Evolutionary conservation across 2,329 filamentous ascomycete genomes (phyloP).

Genomic region (Alternaria rosae): DNA sequence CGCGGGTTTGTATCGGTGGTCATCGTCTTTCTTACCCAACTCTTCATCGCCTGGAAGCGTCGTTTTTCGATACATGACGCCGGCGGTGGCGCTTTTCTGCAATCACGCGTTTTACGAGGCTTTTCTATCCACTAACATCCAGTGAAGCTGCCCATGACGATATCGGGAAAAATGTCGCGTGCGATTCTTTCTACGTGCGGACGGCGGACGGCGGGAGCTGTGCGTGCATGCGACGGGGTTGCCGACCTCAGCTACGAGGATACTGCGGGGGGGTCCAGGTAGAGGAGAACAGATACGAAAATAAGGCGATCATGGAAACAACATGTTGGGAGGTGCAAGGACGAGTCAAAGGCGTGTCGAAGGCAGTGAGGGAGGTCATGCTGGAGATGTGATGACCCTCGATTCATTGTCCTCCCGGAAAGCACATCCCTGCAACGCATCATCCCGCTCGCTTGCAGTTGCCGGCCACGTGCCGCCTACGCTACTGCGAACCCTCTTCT

Average conservation of each 20-base stretch:
- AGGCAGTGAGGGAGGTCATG: slow-evolving; percentile 15
- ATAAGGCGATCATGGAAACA: not conserved
- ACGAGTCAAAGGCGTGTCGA: not conserved
- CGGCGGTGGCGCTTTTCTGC: slow-evolving; percentile 33
- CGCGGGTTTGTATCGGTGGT: slow-evolving; percentile 56
- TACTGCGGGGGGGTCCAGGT: not conserved
- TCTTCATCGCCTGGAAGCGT: slow-evolving; percentile 65
- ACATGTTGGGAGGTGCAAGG: not conserved
- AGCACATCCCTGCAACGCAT: slow-evolving; percentile 14
- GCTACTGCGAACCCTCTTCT: not conserved
- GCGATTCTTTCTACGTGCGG: slow-evolving; percentile 16
- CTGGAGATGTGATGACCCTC: slow-evolving; percentile 10
- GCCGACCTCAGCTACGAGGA: not conserved
- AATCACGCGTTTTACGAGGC: slow-evolving; percentile 36
- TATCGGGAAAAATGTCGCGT: slow-evolving; percentile 10
- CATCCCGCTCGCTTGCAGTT: slow-evolving; percentile 10
- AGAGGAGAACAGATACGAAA: not conserved
- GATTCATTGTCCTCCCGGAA: not conserved
- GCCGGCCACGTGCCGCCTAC: slow-evolving; percentile 11
- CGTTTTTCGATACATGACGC: slow-evolving; percentile 50
- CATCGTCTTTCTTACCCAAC: slow-evolving; percentile 71
- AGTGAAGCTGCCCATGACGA: slow-evolving; percentile 33
- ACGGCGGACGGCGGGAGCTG: slow-evolving; percentile 26
- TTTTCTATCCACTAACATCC: slow-evolving; percentile 33
- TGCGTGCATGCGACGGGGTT: slow-evolving; percentile 15